Evolutionary conservation across 768 basidiomycete species (phyloP).

Genomic region (Kwoniella sp.): DNA sequence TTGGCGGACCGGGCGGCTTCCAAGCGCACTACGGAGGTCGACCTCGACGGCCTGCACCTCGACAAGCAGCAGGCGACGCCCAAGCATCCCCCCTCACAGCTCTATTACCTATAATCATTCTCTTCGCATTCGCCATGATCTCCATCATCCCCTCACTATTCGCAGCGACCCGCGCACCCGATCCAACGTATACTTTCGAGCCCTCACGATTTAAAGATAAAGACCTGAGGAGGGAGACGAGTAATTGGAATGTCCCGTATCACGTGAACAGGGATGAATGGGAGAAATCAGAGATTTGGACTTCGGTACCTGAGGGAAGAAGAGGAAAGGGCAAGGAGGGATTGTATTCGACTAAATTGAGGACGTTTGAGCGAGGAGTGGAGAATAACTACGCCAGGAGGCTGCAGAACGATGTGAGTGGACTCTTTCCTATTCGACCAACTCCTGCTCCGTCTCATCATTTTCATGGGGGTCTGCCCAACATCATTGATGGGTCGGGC

Average conservation of each 20-base stretch:
- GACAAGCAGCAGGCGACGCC: constrained; percentile 55
- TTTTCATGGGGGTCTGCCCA: too few species aligned
- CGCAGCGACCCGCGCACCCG: constrained; percentile 66
- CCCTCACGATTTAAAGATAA: constrained; percentile 60
- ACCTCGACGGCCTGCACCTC: constrained; percentile 48
- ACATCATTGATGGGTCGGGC: too few species aligned
- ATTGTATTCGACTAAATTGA: constrained; percentile 54
- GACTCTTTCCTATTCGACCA: too few species aligned
- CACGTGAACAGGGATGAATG: constrained; percentile 81
- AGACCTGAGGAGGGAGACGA: constrained; percentile 66
- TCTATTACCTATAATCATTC: constrained; percentile 77
- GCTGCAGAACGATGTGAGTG: constrained; percentile 61
- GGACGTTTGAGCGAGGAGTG: constrained; percentile 73
- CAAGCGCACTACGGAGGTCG: constrained; percentile 63
- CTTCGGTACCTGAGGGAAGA: constrained; percentile 50
- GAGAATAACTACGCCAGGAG: constrained; percentile 74
- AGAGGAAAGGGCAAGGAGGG: constrained; percentile 46
- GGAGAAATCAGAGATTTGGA: constrained; percentile 71
- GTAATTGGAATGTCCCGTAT: constrained; percentile 71
- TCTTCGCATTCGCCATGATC: constrained; percentile 81
- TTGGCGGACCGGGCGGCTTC: constrained; percentile 81
- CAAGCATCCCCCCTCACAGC: constrained; percentile 61
- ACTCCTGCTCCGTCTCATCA: too few species aligned
- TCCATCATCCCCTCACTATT: constrained; percentile 79
- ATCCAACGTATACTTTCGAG: constrained; percentile 76